Evolutionary conservation across 768 basidiomycete species (phyloP), one percentile per base, ranked within the genome.

Genomic region (Tylopilus vinaceipallidus): DNA sequence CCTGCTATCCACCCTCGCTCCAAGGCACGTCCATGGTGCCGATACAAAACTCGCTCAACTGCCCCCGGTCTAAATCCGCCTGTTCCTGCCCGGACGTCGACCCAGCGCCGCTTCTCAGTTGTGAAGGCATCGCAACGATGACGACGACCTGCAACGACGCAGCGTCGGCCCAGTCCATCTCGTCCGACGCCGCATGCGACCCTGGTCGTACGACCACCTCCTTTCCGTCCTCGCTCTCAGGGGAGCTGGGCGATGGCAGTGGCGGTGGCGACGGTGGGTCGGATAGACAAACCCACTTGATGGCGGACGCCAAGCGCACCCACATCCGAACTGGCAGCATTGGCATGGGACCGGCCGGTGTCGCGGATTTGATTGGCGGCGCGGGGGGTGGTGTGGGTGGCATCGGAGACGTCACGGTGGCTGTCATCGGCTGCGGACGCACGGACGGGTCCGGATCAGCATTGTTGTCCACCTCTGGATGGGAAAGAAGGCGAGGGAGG

Each of bases 41-140:
- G 17, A 68, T 60, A 42, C 63, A 69, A 41, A 59, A 67, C 32
- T 69, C 67, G 6, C 74, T 45, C 71, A 73, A 27, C 59, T 58
- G 57, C 64, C 69, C 9, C 66, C 61, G 35, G 36, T 51, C 49
- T 44, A 32, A 23, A 47, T 40, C 52, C 50, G 12, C n/a, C n/a
- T 13, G 1, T 40, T 52, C 30, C 19, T 37, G 14, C 22, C 36
- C n/a, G 38, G 26, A n/a, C n/a, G n/a, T n/a, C 19, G 32, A 12
- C 10, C 20, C 34, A 4, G 42, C 11, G 10, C 30, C 2, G 22
- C 39, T 5, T 14, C 24, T 23, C 26, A 33, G 30, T 46, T 55
- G 59, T 7, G 54, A 62, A 13, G 78, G 75, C 73, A 79, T 74
- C 8, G 68, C 58, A 39, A 79, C 67, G 13, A 71, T 54, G 16